phyloP scores from a whole-genome alignment of 1,139 yeast species.

The Kluyveromyces marxianus region DNA sequence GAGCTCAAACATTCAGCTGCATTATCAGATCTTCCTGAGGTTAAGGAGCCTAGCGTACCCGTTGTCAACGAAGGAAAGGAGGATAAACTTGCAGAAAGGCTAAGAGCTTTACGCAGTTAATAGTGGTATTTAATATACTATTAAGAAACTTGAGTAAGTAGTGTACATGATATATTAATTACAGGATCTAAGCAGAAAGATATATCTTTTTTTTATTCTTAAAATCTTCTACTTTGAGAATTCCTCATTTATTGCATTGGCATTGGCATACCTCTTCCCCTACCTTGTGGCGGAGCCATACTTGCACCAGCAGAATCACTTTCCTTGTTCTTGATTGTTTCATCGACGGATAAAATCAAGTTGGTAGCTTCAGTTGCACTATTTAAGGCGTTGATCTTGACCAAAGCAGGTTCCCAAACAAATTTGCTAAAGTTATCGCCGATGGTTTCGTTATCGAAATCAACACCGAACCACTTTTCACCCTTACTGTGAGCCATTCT shows the following conservation, averaged over 20 bases:
- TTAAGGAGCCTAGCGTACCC: conserved; percentile 20
- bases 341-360: conserved; percentile 85
- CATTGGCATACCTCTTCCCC: conserved; percentile 61
- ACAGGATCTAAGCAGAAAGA: conserved; percentile 1
- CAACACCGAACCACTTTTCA: conserved; percentile 86
- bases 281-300: conserved; percentile 39
- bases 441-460: conserved; percentile 74
- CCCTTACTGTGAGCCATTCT: conserved; percentile 95
- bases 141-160: conserved; percentile 4
- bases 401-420: conserved; percentile 97
- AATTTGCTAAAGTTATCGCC: conserved; percentile 80
- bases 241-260: conserved; percentile 30
- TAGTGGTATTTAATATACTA: not conserved
- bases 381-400: conserved; percentile 85
- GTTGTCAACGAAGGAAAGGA: conserved; percentile 69
- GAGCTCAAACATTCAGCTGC: conserved; percentile 72
- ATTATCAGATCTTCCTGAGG: conserved; percentile 45
- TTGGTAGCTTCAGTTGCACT: conserved; percentile 98
- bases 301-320: conserved; percentile 48
- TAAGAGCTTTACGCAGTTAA: conserved; percentile 62
- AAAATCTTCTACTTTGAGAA: not conserved
- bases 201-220: not conserved
- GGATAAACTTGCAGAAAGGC: conserved; percentile 77
- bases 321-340: conserved; percentile 82
- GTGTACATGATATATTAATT: conserved; percentile 6